Evolutionary conservation across 2,329 filamentous ascomycete genomes (phyloP), one percentile per base, ranked within the genome.

Genomic region (Colletotrichum somersetense): DNA sequence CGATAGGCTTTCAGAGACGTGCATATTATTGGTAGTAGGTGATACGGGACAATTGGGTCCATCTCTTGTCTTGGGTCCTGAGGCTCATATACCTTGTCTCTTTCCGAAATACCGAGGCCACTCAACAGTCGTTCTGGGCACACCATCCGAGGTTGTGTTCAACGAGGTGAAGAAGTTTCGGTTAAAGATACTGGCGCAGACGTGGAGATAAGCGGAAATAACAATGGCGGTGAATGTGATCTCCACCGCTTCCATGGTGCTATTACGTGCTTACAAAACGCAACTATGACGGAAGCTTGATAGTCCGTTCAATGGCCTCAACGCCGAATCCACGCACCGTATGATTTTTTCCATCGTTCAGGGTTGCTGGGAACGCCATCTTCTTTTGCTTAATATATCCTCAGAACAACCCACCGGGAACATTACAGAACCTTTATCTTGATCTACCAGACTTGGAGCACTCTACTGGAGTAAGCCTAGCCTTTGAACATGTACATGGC

Each of bases 181-280:
- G 44, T 18, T 12, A 23, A 35, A 59, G 18, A 48, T 23, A 23
- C 33, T 55, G 23, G 55, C 33, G 53, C 44, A 33, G 30, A 48
- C 48, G 55, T 66, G 63, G 63, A 50, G 38, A 23, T 46, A 16
- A 48, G 8, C n/a, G 42, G 55, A 42, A 66, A 14, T 48, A 42
- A 46, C 11, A 38, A 42, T 66, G 46, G 62, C 55, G 26, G 55
- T 66, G 62, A 55, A 26, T n/a, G 38, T 56, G 62, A 30, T 70
- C 62, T 46, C 62, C 55, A 66, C 67, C 62, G 30, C 44, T 20
- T 46, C 30, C 46, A 44, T 40, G 38, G 30, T 44, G 26, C 26
- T n/a, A 23, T 44, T 14, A n/a, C 7, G 2, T 44, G 62, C 50
- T 62, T 53, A 50, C n/a, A 52, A 55, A 55, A 55, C 59, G 16